Conservation (phyloP, 768 basidiomycete species). For the Glaciozyma martinii region DNA sequence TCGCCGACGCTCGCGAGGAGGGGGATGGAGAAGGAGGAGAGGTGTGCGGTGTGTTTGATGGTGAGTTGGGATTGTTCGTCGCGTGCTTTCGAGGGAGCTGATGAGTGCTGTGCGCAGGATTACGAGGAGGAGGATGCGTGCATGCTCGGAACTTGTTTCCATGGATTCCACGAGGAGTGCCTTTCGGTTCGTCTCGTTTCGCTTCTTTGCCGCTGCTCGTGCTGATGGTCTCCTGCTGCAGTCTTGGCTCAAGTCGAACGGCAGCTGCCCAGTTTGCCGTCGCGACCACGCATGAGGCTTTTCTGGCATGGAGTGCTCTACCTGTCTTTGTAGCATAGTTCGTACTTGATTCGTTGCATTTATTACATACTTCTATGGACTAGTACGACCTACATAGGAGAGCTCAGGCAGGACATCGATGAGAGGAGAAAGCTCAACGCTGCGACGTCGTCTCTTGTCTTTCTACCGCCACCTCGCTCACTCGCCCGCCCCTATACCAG, state of each 20-base stretch:
- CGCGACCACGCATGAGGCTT: too few relatives aligned
- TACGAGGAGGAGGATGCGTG: constrained; percentile 26
- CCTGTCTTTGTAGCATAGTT: too few relatives aligned
- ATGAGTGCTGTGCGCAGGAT: constrained; percentile 14
- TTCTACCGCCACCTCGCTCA: too few relatives aligned
- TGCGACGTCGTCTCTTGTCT: too few relatives aligned
- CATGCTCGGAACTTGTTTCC: constrained; percentile 21
- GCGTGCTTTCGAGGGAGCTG: background rate
- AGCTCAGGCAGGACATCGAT: too few relatives aligned
- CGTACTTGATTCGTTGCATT: too few relatives aligned
- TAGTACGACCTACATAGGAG: too few relatives aligned
- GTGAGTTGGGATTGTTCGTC: background rate
- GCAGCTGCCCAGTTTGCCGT: background rate
- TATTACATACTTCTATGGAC: too few relatives aligned
- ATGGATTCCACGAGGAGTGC: constrained; percentile 30
- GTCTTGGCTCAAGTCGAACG: background rate
- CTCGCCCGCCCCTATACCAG: too few relatives aligned
- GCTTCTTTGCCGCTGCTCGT: background rate
- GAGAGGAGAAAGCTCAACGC: too few relatives aligned
- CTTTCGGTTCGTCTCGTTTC: background rate
- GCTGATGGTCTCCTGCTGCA: background rate
- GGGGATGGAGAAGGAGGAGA: constrained; percentile 23
- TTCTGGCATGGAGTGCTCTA: too few relatives aligned
- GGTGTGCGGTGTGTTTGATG: constrained; percentile 21
- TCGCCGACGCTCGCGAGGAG: constrained; percentile 7